These are phyloP conservation scores for Syncephalis plumigaleata DNA, from an alignment of 371 early-diverging fungal species.

Conservation along the genomic window DNA sequence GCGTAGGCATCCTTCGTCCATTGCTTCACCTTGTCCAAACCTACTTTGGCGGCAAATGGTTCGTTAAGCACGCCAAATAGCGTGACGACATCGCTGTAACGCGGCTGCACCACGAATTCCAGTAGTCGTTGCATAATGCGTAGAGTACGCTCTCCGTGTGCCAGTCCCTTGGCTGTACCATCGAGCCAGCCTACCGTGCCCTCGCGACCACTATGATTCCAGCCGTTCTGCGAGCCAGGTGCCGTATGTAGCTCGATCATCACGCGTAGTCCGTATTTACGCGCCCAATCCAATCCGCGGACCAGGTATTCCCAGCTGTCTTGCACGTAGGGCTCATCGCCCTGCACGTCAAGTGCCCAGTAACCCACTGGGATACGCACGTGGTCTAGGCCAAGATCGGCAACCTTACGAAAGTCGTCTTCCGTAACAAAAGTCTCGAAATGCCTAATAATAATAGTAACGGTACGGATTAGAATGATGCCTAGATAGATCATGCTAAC, in stretches of 20 bases:
- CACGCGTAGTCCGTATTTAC: conserved; percentile 28
- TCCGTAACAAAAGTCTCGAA: conserved; percentile 26
- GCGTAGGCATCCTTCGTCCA: conserved; percentile 11
- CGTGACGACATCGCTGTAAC: conserved; percentile 25
- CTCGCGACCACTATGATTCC: conserved; percentile 21
- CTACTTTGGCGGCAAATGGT: conserved; percentile 9
- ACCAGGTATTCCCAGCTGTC: conserved; percentile 21
- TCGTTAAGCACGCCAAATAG: conserved; percentile 31
- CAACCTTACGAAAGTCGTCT: conserved; percentile 16
- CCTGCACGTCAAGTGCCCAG: conserved; percentile 20
- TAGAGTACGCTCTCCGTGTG: conserved; percentile 12
- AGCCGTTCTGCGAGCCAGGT: conserved; percentile 40
- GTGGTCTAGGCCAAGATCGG: conserved; percentile 21
- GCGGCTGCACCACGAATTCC: conserved; percentile 12
- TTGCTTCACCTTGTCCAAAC: conserved; percentile 7
- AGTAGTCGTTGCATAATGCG: conserved; percentile 4
- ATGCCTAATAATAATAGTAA: conserved; percentile 9
- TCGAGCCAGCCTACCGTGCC: not conserved
- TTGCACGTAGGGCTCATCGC: conserved; percentile 24
- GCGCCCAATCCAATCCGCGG: conserved; percentile 28
- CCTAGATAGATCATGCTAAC: too few species aligned
- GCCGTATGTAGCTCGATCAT: conserved; percentile 40
- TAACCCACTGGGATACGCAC: conserved; percentile 25
- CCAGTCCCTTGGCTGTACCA: conserved; percentile 5
- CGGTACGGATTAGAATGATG: too few species aligned